Percentiles rank a stretch among this genome's conserved stretches.
Conservation (phyloP, 2,329 filamentous ascomycete species). For the Aureobasidium sp. region DNA sequence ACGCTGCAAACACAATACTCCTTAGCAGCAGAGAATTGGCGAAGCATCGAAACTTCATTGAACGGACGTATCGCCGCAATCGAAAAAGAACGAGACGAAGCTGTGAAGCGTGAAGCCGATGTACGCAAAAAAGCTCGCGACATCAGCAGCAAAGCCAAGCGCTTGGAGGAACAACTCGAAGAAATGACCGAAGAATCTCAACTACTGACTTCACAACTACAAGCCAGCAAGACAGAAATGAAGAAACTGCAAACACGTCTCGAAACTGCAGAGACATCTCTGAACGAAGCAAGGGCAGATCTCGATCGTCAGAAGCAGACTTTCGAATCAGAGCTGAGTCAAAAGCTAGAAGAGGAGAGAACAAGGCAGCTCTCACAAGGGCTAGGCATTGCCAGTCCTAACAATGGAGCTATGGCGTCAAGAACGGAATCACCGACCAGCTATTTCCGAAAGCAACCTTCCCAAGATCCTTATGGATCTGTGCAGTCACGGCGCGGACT, state of each 20-base stretch:
- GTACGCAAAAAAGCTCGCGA: constrained; percentile 86
- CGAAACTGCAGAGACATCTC: constrained; percentile 56
- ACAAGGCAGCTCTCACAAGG: constrained; percentile 28
- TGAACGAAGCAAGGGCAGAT: constrained; percentile 52
- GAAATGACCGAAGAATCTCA: constrained; percentile 57
- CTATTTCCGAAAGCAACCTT: constrained; percentile 35
- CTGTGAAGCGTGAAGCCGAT: constrained; percentile 73
- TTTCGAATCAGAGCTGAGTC: constrained; percentile 50
- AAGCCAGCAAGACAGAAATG: constrained; percentile 52
- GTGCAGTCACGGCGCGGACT: constrained; percentile 21
- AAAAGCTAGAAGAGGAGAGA: constrained; percentile 59
- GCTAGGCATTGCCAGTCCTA: constrained; percentile 20
- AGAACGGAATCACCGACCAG: constrained; percentile 32
- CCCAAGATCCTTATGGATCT: constrained; percentile 30
- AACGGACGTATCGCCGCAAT: constrained; percentile 68
- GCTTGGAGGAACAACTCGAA: constrained; percentile 77
- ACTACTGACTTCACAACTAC: constrained; percentile 57
- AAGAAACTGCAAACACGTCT: constrained; percentile 58
- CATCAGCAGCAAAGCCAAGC: constrained; percentile 60
- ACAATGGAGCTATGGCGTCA: constrained; percentile 20
- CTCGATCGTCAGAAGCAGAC: constrained; percentile 53
- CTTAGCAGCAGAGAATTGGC: constrained; percentile 94
- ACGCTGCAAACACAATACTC: constrained; percentile 93
- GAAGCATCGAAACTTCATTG: constrained; percentile 84
- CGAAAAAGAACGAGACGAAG: constrained; percentile 88